Evolutionary conservation across 331 rosid genomes (phyloP).

Genomic region (Malus hybrid): DNA sequence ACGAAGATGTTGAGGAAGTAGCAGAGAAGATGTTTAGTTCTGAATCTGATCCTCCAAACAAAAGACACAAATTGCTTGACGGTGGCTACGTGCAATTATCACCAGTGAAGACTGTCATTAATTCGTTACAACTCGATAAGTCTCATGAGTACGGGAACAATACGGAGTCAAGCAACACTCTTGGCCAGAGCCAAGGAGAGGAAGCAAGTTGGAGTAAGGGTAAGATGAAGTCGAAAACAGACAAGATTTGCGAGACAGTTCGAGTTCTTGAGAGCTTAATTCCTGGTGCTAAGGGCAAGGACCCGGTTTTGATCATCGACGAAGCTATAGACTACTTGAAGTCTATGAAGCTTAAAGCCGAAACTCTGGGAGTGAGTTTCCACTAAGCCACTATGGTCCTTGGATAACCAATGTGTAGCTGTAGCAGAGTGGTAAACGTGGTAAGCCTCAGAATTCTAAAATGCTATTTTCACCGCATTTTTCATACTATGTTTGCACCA

Average conservation of each 20-base stretch:
- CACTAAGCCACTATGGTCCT: constrained; percentile 8
- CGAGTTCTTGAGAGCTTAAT: constrained; percentile 55
- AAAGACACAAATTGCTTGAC: constrained; percentile 53
- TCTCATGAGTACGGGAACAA: constrained; percentile 27
- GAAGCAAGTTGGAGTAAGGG: constrained; percentile 19
- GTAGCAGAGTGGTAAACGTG: constrained; percentile 6
- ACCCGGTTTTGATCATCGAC: constrained; percentile 61
- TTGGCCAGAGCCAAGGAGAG: constrained; percentile 21
- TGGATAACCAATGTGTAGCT: neutral
- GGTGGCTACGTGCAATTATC: constrained; percentile 33
- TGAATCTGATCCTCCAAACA: constrained; percentile 29
- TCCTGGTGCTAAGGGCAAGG: constrained; percentile 85
- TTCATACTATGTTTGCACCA: too few species aligned
- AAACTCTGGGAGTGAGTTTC: constrained; percentile 29
- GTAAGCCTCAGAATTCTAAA: constrained; percentile 14
- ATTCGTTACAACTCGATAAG: constrained; percentile 33
- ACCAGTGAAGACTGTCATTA: constrained; percentile 20
- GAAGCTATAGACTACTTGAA: constrained; percentile 68
- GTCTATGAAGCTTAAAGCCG: constrained; percentile 47
- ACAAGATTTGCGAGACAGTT: constrained; percentile 46
- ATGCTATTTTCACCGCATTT: too few species aligned
- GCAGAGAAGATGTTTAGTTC: constrained; percentile 40
- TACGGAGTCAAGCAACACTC: constrained; percentile 44
- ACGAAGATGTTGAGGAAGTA: constrained; percentile 25
- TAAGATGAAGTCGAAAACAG: constrained; percentile 38